These are phyloP conservation scores for Hymenoscyphus fructigenus DNA, from an alignment of 2,329 filamentous ascomycete genomes.

Conservation along the genomic window DNA sequence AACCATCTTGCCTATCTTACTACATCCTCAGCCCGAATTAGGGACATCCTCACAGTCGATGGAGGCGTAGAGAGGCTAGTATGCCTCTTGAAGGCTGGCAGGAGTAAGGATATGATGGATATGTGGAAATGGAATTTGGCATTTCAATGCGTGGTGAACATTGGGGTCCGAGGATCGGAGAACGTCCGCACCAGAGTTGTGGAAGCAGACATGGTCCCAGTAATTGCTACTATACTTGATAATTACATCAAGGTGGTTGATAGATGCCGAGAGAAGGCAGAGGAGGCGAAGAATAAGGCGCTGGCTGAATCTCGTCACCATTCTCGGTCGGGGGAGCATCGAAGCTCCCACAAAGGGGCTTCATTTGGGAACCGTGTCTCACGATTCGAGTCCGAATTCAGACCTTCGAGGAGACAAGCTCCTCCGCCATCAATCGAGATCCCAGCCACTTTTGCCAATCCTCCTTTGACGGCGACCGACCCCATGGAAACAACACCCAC, in stretches of 20 bases:
- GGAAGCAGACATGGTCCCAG: conserved; percentile 98
- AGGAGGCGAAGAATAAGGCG: conserved; percentile 72
- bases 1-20: conserved; percentile 99
- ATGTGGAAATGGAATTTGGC: conserved; percentile 99
- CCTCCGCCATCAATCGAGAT: conserved; percentile 85
- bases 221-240: conserved; percentile 96
- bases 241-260: conserved; percentile 98
- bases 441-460: conserved; percentile 53
- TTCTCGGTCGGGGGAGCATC: conserved; percentile 31
- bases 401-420: conserved; percentile 70
- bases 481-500: conserved; percentile 62
- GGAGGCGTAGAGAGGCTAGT: conserved; percentile 95
- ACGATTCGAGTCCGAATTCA: conserved; percentile 57
- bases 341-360: conserved; percentile 33
- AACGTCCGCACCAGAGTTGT: conserved; percentile 91
- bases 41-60: conserved; percentile 97
- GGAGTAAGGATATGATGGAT: conserved; percentile 98
- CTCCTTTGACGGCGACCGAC: conserved; percentile 48
- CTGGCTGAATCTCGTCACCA: conserved; percentile 38
- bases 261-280: conserved; percentile 81
- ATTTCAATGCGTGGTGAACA: conserved; percentile 98
- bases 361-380: conserved; percentile 53
- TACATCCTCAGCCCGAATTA: conserved; percentile 93
- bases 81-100: conserved; percentile 95
- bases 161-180: conserved; percentile 93